Conservation (phyloP, 208 protist species). For the Acanthamoeba sp. region DNA sequence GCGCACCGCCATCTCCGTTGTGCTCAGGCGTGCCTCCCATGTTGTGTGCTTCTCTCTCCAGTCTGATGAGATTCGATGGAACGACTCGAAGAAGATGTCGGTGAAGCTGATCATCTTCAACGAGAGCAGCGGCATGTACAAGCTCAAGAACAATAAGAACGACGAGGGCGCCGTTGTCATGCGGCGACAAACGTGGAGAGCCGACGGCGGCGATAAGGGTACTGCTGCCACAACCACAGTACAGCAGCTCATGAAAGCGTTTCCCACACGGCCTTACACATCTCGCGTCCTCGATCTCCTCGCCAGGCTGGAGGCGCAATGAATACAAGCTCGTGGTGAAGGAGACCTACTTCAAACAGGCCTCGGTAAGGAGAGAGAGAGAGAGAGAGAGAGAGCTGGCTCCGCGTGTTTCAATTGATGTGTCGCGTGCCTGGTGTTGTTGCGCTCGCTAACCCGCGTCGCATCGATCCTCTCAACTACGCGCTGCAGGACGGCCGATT, state of each 20-base stretch:
- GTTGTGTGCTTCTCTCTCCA: not conserved
- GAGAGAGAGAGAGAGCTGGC: no score
- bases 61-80: conserved; percentile 69
- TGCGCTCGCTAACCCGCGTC: no score
- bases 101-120: conserved; percentile 76
- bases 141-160: conserved; percentile 77
- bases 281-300: not conserved
- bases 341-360: conserved; percentile 75
- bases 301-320: conserved; percentile 66
- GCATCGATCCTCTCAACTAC: not conserved
- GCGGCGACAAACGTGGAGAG: conserved; percentile 71
- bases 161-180: conserved; percentile 75
- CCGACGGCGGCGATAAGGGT: conserved; percentile 66
- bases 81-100: conserved; percentile 75
- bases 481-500: conserved; percentile 54
- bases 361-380: not conserved
- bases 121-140: conserved; percentile 65
- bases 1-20: not conserved
- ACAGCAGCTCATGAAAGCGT: not conserved
- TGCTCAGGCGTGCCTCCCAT: not conserved
- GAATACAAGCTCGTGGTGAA: conserved; percentile 75
- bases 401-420: no score
- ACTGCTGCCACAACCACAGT: not conserved
- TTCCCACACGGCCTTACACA: no score
- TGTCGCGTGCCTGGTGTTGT: no score